phyloP scores from a whole-genome alignment of 2,329 filamentous ascomycete species.

The Scytalidium sp. region DNA sequence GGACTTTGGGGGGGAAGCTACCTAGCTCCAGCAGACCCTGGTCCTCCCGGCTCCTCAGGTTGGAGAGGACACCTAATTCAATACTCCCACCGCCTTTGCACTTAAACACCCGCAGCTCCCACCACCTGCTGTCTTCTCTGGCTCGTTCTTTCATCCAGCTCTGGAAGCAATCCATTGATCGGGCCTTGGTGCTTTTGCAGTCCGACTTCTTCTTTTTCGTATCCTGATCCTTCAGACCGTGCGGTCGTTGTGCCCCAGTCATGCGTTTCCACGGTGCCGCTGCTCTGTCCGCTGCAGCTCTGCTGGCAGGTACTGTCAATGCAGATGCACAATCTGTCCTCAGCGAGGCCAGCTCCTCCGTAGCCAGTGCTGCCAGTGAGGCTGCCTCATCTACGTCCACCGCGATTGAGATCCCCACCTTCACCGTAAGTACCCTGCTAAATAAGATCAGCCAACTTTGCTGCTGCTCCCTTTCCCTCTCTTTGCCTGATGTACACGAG shows the following conservation, averaged over 20 bases:
- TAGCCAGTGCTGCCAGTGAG: constrained; percentile 28
- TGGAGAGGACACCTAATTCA: neutral
- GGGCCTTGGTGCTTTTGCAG: constrained; percentile 15
- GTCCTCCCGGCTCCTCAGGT: neutral
- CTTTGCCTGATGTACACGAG: too few relatives aligned
- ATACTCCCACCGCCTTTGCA: neutral
- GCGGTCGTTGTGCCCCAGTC: constrained; percentile 35
- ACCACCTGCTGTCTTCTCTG: constrained; percentile 10
- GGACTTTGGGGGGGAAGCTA: neutral
- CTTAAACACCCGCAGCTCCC: constrained; percentile 5
- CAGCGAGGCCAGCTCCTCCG: constrained; percentile 42
- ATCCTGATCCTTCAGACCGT: constrained; percentile 17
- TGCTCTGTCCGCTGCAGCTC: constrained; percentile 71
- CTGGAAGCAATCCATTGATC: constrained; percentile 21
- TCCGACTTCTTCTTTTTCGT: constrained; percentile 16
- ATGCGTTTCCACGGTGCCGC: constrained; percentile 86
- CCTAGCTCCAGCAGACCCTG: neutral
- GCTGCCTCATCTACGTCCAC: constrained; percentile 52
- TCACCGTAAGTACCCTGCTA: constrained; percentile 70
- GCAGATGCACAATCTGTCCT: constrained; percentile 60
- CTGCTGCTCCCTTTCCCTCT: too few relatives aligned
- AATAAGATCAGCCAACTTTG: too few relatives aligned
- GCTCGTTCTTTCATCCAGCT: constrained; percentile 17
- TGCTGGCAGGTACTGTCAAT: constrained; percentile 67
- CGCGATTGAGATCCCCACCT: constrained; percentile 69